Evolutionary conservation across 257 asterid species (phyloP), one percentile per base, ranked within the genome.

Genomic region (Solanum dulcamara): DNA sequence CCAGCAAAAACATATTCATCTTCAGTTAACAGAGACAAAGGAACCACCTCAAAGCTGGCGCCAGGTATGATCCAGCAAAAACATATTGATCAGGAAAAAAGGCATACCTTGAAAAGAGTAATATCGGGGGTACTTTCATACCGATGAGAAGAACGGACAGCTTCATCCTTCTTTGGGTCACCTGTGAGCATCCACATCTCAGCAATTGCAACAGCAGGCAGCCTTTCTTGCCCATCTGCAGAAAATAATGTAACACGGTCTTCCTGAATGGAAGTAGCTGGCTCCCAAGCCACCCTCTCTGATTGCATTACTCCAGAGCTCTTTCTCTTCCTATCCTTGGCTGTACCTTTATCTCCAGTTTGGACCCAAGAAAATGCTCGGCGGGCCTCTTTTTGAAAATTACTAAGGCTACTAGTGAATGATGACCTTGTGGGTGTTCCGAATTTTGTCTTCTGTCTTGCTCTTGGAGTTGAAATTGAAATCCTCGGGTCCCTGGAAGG

Each of bases 181-280:
- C 98, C 98, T 53, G 98, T 92, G 71, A 96, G 97, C 99, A 96
- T 96, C 99, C 99, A 96, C 92, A 95, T 98, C 83, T 97, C 94
- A 80, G 99, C 92, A 86, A 96, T 90, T 3, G 98, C 91, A 87
- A 87, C 97, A 72, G 97, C 87, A 89, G 98, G 96, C 87, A 93
- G 91, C 90, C 97, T 91, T 89, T 96, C 99, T 91, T 95, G 99
- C 88, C 99, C 98, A 87, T 96, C 99, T 71, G 92, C 89, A 74
- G 91, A 84, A 86, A 87, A 94, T 51, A 90, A 91, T 62, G 99
- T 87, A 83, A 88, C 93, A 88, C 94, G 98, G 85, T 94, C 98
- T 91, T 96, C 99, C 87, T 92, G 97, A 85, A 94, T 95, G 70
- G 97, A 97, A 85, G 99, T 84, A 98, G 95, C 92, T 84, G 96